Evolutionary conservation across 495 filamentous ascomycete genomes (phyloP).

Genomic region (Trichoderma reesei): DNA sequence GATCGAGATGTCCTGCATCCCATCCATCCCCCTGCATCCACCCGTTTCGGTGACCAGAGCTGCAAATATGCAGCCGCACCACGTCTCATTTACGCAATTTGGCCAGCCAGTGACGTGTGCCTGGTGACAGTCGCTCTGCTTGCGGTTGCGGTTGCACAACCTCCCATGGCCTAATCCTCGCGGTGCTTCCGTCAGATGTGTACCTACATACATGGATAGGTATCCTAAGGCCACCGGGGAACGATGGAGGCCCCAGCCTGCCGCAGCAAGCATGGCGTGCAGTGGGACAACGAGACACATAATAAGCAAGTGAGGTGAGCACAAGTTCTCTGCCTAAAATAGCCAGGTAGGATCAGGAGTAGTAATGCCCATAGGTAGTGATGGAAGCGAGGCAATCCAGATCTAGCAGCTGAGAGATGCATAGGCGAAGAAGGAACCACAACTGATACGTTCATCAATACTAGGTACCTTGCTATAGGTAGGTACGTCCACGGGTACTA

Average conservation of each 20-base stretch:
- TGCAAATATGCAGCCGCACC: too few relatives aligned
- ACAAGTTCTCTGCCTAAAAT: too few relatives aligned
- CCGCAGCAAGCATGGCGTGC: not conserved
- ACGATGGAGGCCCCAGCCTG: too few relatives aligned
- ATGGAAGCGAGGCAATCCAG: not conserved
- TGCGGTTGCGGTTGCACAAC: not conserved
- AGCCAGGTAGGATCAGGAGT: too few relatives aligned
- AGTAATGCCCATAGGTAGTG: too few relatives aligned
- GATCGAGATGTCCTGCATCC: not conserved
- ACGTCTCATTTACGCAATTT: too few relatives aligned
- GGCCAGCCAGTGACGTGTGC: not conserved
- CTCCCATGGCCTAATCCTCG: not conserved
- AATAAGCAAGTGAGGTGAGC: not conserved
- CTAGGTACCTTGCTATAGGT: too few relatives aligned
- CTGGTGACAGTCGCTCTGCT: not conserved
- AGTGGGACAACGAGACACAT: not conserved
- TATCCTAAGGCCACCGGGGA: too few relatives aligned
- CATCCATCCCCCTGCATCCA: not conserved
- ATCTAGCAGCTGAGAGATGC: not conserved
- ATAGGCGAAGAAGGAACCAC: too few relatives aligned
- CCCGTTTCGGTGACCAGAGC: not conserved
- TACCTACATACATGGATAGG: too few relatives aligned
- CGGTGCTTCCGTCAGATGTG: not conserved
- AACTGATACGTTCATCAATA: too few relatives aligned
- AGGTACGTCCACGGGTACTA: too few relatives aligned